Conservation (phyloP, 306 rosid species). For the Cucumis melo region DNA sequence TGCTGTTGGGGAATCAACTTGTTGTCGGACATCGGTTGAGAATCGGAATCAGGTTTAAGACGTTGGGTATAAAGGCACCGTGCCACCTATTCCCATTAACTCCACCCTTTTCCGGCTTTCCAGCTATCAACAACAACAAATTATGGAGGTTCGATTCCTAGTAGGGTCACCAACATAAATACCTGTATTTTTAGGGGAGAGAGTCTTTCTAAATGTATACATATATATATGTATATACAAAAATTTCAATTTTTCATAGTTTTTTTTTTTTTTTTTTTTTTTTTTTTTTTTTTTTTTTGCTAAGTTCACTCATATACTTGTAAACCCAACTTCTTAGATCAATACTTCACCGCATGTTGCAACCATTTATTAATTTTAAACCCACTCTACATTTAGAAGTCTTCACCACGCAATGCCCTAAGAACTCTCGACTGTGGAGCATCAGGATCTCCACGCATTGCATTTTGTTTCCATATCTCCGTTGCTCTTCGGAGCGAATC, state of each 20-base stretch:
- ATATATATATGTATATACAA: no score
- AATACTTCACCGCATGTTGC: no score
- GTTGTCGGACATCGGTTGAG: not conserved
- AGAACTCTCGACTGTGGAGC: slow-evolving; percentile 58
- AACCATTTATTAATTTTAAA: no score
- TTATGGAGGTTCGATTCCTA: no score
- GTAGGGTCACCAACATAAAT: no score
- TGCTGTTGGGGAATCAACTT: not conserved
- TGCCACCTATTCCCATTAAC: not conserved
- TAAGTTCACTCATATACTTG: no score
- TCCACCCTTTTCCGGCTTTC: not conserved
- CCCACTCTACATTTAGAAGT: slow-evolving; percentile 11
- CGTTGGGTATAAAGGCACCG: not conserved
- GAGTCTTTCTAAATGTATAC: no score
- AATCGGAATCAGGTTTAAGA: not conserved
- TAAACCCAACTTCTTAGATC: no score
- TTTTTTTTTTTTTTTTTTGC: no score
- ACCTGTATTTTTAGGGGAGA: no score
- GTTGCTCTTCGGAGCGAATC: slow-evolving; percentile 50
- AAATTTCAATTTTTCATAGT: no score
- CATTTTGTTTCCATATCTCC: slow-evolving; percentile 46
- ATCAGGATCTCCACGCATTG: slow-evolving; percentile 62
- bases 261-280: no score
- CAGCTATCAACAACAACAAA: not conserved
- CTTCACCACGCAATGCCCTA: slow-evolving; percentile 47